phyloP scores from a whole-genome alignment of 352 stramenopile genomes.

The Phytophthora quininea region DNA sequence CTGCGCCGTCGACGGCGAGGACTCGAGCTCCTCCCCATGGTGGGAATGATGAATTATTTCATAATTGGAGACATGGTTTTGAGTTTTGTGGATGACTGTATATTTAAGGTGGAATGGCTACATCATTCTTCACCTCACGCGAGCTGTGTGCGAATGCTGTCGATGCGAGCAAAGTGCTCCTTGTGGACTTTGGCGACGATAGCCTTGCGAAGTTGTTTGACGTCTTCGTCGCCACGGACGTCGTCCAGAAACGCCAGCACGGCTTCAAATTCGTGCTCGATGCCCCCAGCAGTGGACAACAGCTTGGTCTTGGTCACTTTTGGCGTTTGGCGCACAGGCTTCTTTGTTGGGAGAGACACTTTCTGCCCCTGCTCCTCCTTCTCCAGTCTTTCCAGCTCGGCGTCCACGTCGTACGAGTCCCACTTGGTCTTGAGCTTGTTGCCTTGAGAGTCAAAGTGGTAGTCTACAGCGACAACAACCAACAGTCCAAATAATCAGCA shows the following conservation, averaged over 20 bases:
- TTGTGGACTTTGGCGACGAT: slow-evolving; percentile 70
- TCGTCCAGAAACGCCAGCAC: slow-evolving; percentile 81
- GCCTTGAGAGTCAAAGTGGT: slow-evolving; percentile 85
- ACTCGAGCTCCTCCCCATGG: slow-evolving; percentile 39
- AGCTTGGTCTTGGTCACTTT: slow-evolving; percentile 52
- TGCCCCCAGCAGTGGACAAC: slow-evolving; percentile 42
- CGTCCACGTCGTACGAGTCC: slow-evolving; percentile 83
- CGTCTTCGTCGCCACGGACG: slow-evolving; percentile 65
- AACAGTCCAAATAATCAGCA: slow-evolving; percentile 10
- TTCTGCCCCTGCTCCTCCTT: slow-evolving; percentile 43
- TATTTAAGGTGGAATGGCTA: no score
- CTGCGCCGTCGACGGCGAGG: slow-evolving; percentile 28
- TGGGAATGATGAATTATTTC: neutral
- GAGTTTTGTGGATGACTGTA: no score
- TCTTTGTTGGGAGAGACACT: neutral
- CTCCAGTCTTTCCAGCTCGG: slow-evolving; percentile 74
- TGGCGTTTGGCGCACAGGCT: slow-evolving; percentile 5
- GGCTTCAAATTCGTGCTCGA: slow-evolving; percentile 83
- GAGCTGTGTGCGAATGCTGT: slow-evolving; percentile 50
- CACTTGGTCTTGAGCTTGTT: slow-evolving; percentile 90
- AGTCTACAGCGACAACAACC: slow-evolving; percentile 47
- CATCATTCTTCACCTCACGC: slow-evolving; percentile 16
- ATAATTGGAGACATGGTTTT: no score
- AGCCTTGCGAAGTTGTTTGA: slow-evolving; percentile 73
- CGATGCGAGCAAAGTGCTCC: slow-evolving; percentile 73